Percentiles rank a stretch among this genome's conserved stretches.
Evolutionary conservation across 2,329 filamentous ascomycete species (phyloP).

Genomic region (Thielaviopsis populi): DNA sequence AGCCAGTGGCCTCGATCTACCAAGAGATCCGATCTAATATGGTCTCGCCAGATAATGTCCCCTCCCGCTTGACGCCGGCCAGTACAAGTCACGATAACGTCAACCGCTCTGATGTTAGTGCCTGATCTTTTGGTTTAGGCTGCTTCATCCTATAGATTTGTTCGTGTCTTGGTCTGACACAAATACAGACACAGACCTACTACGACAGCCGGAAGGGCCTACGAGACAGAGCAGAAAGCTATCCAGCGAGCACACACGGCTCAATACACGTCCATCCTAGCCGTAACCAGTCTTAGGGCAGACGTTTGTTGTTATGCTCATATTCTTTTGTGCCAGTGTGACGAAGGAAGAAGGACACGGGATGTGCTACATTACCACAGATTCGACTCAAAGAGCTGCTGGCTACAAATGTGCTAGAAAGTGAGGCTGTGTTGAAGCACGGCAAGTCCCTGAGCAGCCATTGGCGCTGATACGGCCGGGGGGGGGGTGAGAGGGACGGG

Average conservation of each 20-base stretch:
- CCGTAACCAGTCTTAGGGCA: neutral
- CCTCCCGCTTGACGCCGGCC: neutral
- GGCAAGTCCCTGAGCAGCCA: neutral
- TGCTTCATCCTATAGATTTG: neutral
- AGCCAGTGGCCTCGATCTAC: neutral
- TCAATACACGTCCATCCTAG: neutral
- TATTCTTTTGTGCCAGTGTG: neutral
- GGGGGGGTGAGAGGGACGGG: neutral
- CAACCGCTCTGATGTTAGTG: neutral
- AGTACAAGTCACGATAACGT: neutral
- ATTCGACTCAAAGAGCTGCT: neutral
- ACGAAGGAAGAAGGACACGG: neutral
- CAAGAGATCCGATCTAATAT: neutral
- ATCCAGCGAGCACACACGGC: neutral
- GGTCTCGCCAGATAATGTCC: neutral
- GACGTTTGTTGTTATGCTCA: neutral
- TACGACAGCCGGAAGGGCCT: neutral
- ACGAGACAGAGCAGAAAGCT: neutral
- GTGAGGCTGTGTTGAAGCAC: neutral
- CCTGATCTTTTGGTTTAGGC: neutral
- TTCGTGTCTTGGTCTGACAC: constrained; percentile 2
- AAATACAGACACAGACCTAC: neutral
- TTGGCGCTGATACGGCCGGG: neutral
- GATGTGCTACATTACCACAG: neutral
- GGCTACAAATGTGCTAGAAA: neutral